A percentile compares a stretch with the other conserved stretches of the same genome.
These are phyloP conservation scores for Ceratocystiopsis sp. DNA, from an alignment of 2,329 filamentous ascomycete genomes.

Conservation along the genomic window DNA sequence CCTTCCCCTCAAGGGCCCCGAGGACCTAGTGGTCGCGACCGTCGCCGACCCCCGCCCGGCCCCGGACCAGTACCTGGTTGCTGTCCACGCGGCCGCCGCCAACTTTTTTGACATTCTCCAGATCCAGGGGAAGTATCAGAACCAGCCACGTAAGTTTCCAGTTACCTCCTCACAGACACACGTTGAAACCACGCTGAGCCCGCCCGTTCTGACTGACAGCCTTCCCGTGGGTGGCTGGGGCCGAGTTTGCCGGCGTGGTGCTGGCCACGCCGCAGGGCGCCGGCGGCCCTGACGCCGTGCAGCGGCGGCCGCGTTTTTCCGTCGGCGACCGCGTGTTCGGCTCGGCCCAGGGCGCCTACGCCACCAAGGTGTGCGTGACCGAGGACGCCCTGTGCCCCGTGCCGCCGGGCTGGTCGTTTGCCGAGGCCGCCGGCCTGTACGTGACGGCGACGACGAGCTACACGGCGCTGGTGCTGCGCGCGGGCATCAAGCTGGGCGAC, in stretches of 20 bases:
- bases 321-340: conserved; percentile 76
- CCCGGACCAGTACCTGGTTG: conserved; percentile 65
- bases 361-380: conserved; percentile 50
- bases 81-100: conserved; percentile 70
- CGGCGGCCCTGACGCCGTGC: conserved; percentile 28
- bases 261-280: conserved; percentile 30
- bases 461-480: conserved; percentile 62
- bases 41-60: conserved; percentile 59
- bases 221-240: conserved; percentile 74
- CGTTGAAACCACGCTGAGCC: no score
- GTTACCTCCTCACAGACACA: not conserved
- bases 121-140: conserved; percentile 88
- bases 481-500: conserved; percentile 62
- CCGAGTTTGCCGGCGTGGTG: conserved; percentile 72
- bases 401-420: conserved; percentile 65
- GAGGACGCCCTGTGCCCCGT: conserved; percentile 57
- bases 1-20: conserved; percentile 46
- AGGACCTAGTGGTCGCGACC: conserved; percentile 58
- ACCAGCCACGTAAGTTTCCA: conserved; percentile 48
- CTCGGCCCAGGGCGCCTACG: conserved; percentile 70
- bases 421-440: conserved; percentile 75
- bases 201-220: conserved; percentile 21
- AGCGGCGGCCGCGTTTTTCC: conserved; percentile 35
- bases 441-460: conserved; percentile 87
- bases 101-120: conserved; percentile 98